phyloP scores from a whole-genome alignment of 1,284 basidiomycete genomes.

The Stereum hirsutum region DNA sequence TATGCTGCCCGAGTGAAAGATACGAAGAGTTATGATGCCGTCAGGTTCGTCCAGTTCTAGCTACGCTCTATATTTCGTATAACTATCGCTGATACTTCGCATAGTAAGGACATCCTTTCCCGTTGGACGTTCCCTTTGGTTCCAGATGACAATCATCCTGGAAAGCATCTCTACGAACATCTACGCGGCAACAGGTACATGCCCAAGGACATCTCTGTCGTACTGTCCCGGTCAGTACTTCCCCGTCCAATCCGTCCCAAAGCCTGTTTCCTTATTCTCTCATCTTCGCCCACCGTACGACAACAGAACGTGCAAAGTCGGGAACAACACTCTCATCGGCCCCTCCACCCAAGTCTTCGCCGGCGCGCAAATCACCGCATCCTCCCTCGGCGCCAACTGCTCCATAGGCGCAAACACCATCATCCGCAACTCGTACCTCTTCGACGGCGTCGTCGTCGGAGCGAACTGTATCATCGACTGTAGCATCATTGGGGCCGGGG shows the following conservation, averaged over 20 bases:
- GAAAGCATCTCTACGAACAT: slow-evolving; percentile 75
- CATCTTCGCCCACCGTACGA: slow-evolving; percentile 1
- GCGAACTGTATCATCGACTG: slow-evolving; percentile 64
- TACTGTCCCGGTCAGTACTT: slow-evolving; percentile 58
- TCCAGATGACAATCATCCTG: slow-evolving; percentile 88
- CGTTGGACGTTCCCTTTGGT: slow-evolving; percentile 94
- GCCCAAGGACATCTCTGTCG: slow-evolving; percentile 63
- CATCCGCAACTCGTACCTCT: slow-evolving; percentile 74
- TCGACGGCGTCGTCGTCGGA: slow-evolving; percentile 76
- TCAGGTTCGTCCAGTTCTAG: slow-evolving; percentile 60
- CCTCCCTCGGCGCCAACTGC: slow-evolving; percentile 73
- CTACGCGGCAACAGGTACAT: slow-evolving; percentile 83
- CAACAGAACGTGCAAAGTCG: slow-evolving; percentile 70
- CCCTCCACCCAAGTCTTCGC: slow-evolving; percentile 56
- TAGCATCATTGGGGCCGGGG: slow-evolving; percentile 75
- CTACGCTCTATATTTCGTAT: background rate
- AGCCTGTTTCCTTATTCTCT: background rate
- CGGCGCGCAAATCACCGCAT: slow-evolving; percentile 53
- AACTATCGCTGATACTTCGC: background rate
- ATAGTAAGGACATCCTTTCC: slow-evolving; percentile 83
- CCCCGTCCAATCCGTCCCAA: background rate
- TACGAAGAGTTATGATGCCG: slow-evolving; percentile 82
- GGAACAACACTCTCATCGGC: slow-evolving; percentile 78
- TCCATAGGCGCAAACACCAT: slow-evolving; percentile 53
- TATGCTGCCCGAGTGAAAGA: slow-evolving; percentile 88